Evolutionary conservation across 176 grass and related monocot species (phyloP), one percentile per base, ranked within the genome.

Genomic region (Raddia guianensis): DNA sequence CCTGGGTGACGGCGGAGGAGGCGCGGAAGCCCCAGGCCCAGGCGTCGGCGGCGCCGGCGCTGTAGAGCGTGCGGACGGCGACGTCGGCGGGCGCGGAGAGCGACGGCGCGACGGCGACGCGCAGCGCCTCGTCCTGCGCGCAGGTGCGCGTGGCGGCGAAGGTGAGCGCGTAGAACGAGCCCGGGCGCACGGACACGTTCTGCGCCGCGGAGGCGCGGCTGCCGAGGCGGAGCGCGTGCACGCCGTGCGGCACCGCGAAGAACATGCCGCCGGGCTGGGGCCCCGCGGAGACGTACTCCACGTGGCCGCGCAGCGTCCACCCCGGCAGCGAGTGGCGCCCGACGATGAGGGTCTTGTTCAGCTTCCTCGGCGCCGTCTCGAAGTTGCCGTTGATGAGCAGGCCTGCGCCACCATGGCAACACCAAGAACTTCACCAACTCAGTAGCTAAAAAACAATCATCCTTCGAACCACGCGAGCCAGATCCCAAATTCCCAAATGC

Each of bases 71-170:
- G 77, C 91, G 90, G 18, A 95, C 90, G 64, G 92, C 79, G 68
- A 99, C 67, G 75, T 99, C 92, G 42, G 92, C 92, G 8, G 86
- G 90, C 0, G 92, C 79, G 0, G 86, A 86, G 54, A 93, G 84
- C 72, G 96, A 91, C 2, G 92, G 92, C 59, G 74, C 58, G 5
- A 86, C 91, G 9, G 91, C 86, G 63, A 94, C 73, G 40, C 91
- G 91, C 2, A 94, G 60, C 37, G 70, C 75, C 90, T 99, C 96
- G 85, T 99, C 92, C 86, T 95, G 92, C 32, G 96, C 92, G 77
- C 96, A 99, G 12, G 96, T 99, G 71, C 96, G 81, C 54, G 96
- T 99, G 20, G 96, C 92, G 37, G 92, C 82, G 83, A 99, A 99
- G 8, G 96, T 99, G 67, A 99, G 82, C 35, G 96, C 83, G 83